Base-by-base conservation (phyloP, 768 basidiomycete species). In the Heimioporus sp. region DNA sequence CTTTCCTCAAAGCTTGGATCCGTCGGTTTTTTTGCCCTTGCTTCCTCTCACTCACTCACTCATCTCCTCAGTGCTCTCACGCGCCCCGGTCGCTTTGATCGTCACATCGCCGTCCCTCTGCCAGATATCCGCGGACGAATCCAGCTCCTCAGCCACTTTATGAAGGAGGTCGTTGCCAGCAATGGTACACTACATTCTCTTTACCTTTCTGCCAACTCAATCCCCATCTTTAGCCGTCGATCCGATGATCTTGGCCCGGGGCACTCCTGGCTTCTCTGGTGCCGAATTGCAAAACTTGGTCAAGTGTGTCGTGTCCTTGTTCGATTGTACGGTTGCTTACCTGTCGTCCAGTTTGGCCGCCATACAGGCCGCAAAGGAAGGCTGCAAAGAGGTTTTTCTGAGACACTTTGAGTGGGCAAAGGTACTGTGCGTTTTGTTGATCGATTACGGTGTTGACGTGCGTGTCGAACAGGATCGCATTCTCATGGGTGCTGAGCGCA, bases 401-500 rank as follows among this genome's bases (percentile, higher is more conserved):
- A 83, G 78, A 56, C 94, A 99, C 67, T 90, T 98, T 66, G 96
- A 98, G 74, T 99, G 97, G 97, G 97, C 97, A 12, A 97, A 92
- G 78, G 92, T 90, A 53, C 28, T 13, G 31, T 40, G 21, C 15
- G 35, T 35, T 20, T 35, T 38, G 10, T 32, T 24, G 32, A 39
- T 5, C 1, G 15, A n/a, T 3, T 11, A 21, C 11, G 15, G 12
- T 10, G n/a, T 19, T 53, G 21, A 46, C 43, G 47, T 21, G 47
- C 53, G 35, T 10, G 21, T 8, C 13, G n/a, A 41, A 21, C 59
- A 86, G 89, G 92, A 96, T 70, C 88, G 92, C 51, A 98, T 98
- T 54, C 73, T 97, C 55, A 95, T 99, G 94, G 97, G 97, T 39
- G 92, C 91, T 9, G 96, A 98, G 70, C 80, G 97, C 55, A 89